Evolutionary conservation across 805 yeast genomes (phyloP).

Genomic region (Teunomyces cretensis): DNA sequence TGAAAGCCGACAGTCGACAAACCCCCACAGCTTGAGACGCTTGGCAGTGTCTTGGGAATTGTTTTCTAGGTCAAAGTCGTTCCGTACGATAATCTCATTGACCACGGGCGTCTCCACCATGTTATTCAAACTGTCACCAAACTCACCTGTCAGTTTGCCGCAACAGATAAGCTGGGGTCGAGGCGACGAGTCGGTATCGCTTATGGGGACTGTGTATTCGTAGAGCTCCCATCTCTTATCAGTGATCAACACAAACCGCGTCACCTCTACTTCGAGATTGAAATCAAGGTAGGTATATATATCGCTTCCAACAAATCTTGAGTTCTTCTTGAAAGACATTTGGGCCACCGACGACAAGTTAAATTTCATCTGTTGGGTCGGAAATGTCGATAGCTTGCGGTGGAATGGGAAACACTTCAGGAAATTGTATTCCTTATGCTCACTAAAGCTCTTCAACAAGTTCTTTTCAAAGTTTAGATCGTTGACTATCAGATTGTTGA

Average conservation of each 20-base stretch:
- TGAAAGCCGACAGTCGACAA: constrained; percentile 58
- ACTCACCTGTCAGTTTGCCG: constrained; percentile 70
- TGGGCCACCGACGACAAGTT: constrained; percentile 20
- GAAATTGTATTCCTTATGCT: constrained; percentile 61
- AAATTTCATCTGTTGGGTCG: constrained; percentile 51
- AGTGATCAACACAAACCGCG: constrained; percentile 62
- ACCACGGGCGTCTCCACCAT: constrained; percentile 16
- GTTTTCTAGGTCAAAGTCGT: constrained; percentile 16
- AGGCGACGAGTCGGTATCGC: constrained; percentile 28
- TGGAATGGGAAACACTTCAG: constrained; percentile 82
- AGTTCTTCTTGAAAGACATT: constrained; percentile 23
- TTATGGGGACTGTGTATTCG: constrained; percentile 43
- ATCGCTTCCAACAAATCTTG: constrained; percentile 29
- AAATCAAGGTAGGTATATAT: constrained; percentile 31
- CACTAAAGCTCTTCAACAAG: constrained; percentile 23
- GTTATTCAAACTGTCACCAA: constrained; percentile 50
- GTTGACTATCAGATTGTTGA: constrained; percentile 1
- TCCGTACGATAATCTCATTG: constrained; percentile 11
- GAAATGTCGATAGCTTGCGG: constrained; percentile 55
- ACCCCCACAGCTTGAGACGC: constrained; percentile 55
- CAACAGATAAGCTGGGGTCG: constrained; percentile 61
- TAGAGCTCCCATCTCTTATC: constrained; percentile 76
- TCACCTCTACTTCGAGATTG: constrained; percentile 53
- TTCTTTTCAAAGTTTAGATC: constrained; percentile 16
- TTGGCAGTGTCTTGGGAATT: constrained; percentile 28